phyloP scores from a whole-genome alignment of 2,329 filamentous ascomycete species.

The Coccinonectria pachysandricola region DNA sequence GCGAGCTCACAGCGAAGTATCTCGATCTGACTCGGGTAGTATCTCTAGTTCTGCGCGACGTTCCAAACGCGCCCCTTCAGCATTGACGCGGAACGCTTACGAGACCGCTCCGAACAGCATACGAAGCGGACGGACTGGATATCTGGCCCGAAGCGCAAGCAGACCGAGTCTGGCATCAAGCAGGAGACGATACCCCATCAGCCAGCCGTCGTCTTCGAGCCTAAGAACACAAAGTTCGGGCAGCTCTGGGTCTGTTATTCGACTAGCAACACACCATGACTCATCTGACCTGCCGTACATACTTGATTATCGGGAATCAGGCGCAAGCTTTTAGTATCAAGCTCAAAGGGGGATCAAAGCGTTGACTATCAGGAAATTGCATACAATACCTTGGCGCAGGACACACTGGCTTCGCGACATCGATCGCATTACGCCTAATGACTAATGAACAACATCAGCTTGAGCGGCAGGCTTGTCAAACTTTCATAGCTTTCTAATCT shows the following conservation, averaged over 20 bases:
- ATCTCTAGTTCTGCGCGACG: too few relatives aligned
- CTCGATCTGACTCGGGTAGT: slow-evolving; percentile 20
- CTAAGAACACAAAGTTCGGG: slow-evolving; percentile 27
- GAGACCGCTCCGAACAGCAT: slow-evolving; percentile 45
- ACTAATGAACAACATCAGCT: slow-evolving; percentile 2
- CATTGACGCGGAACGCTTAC: slow-evolving; percentile 34
- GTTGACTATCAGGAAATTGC: too few relatives aligned
- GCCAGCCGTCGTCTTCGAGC: slow-evolving; percentile 29
- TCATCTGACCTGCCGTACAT: slow-evolving; percentile 26
- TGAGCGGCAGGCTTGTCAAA: slow-evolving; percentile 3
- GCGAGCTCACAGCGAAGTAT: slow-evolving; percentile 23
- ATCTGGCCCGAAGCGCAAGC: slow-evolving; percentile 28
- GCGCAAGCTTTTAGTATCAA: slow-evolving; percentile 12
- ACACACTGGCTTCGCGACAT: too few relatives aligned
- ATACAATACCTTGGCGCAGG: too few relatives aligned
- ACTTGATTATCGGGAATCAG: slow-evolving; percentile 24
- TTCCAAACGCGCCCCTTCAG: too few relatives aligned
- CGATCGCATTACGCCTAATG: background rate
- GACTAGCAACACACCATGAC: slow-evolving; percentile 32
- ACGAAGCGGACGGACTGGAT: slow-evolving; percentile 29
- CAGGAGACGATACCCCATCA: slow-evolving; percentile 28
- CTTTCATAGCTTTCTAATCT: too few relatives aligned
- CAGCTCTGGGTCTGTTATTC: slow-evolving; percentile 36
- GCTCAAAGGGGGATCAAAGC: too few relatives aligned
- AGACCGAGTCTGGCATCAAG: slow-evolving; percentile 33